A percentile compares a stretch with the other conserved stretches of the same genome.
These are phyloP conservation scores for Phialophora tarda DNA, from an alignment of 2,329 filamentous ascomycete genomes.

Conservation along the genomic window DNA sequence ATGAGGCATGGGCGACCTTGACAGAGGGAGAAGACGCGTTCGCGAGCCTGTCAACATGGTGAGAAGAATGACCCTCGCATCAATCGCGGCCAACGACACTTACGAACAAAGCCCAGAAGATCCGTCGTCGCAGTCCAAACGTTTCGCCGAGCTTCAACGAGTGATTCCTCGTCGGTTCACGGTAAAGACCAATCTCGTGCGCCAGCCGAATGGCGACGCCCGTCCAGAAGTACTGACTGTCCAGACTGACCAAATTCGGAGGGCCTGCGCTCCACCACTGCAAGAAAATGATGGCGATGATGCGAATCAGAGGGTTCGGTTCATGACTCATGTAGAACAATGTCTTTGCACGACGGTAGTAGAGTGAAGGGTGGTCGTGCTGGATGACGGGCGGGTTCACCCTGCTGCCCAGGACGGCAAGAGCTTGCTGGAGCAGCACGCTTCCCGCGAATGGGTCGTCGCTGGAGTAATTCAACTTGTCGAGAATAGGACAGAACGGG, in stretches of 20 bases:
- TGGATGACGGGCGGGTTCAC: conserved; percentile 52
- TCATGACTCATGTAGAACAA: conserved; percentile 53
- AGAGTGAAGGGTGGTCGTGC: conserved; percentile 48
- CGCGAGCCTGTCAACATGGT: conserved; percentile 25
- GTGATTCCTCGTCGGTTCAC: conserved; percentile 42
- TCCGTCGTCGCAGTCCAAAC: conserved; percentile 43
- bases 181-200: conserved; percentile 54
- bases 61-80: background rate
- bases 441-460: conserved; percentile 40
- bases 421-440: conserved; percentile 43
- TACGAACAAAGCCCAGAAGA: conserved; percentile 53
- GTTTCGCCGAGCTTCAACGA: conserved; percentile 18
- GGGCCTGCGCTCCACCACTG: conserved; percentile 54
- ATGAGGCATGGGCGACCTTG: conserved; percentile 55
- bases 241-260: conserved; percentile 48
- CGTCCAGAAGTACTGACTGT: conserved; percentile 57
- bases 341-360: conserved; percentile 49
- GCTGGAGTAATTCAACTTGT: conserved; percentile 42
- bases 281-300: conserved; percentile 49
- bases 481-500: conserved; percentile 36
- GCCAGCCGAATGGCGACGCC: conserved; percentile 52
- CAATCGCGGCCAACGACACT: background rate
- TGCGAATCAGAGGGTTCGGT: conserved; percentile 45
- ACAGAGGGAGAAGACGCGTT: conserved; percentile 51
- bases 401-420: conserved; percentile 51